A percentile compares a stretch with the other conserved stretches of the same genome.
These are phyloP conservation scores for Solanum chaucha DNA, from an alignment of 257 asterid species.

Conservation along the genomic window DNA sequence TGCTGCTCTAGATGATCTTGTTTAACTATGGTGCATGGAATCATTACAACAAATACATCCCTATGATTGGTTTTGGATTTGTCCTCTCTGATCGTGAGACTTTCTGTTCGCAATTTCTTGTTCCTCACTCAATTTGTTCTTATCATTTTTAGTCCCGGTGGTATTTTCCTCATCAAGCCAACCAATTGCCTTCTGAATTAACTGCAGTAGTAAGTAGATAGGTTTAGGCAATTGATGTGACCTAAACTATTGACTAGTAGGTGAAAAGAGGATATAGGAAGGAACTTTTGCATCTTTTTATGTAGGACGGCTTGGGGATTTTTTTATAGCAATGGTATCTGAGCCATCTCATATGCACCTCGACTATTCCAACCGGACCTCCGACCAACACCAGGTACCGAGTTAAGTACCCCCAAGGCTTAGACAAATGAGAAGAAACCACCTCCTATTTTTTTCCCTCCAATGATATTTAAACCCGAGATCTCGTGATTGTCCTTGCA, in stretches of 20 bases:
- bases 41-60: not conserved
- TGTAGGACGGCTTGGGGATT: not conserved
- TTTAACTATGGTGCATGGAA: not conserved
- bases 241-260: not conserved
- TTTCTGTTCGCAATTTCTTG: not conserved
- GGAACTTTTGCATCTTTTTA: not conserved
- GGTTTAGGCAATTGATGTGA: not conserved
- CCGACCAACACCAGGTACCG: not conserved
- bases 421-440: not conserved
- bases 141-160: not conserved
- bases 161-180: not conserved
- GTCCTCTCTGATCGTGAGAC: not conserved
- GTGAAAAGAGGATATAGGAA: not conserved
- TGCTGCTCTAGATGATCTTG: not conserved
- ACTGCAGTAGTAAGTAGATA: not conserved
- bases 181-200: not conserved
- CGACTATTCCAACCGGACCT: not conserved
- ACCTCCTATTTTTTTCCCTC: not conserved
- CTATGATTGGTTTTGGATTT: not conserved
- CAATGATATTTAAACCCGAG: not conserved
- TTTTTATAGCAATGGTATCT: not conserved
- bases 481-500: not conserved
- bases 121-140: not conserved
- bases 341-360: not conserved
- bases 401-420: not conserved